Evolutionary conservation across 2,329 filamentous ascomycete species (phyloP).

Genomic region (Zopfia rhizophila): DNA sequence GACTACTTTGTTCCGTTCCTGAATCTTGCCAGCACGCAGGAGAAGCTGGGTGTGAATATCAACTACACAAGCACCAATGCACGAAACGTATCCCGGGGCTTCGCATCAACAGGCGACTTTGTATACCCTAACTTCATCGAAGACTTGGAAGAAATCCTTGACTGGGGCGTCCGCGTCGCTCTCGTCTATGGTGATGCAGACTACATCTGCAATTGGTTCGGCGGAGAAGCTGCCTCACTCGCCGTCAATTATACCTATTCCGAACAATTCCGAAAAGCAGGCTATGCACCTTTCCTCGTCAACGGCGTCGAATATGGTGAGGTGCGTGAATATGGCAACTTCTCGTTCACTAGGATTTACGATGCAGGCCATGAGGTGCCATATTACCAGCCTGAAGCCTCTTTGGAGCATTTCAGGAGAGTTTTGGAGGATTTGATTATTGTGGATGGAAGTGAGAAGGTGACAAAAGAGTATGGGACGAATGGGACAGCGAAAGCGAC

Average conservation of each 20-base stretch:
- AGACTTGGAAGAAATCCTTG: slow-evolving; percentile 63
- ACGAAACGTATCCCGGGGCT: slow-evolving; percentile 55
- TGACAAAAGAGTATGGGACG: slow-evolving; percentile 41
- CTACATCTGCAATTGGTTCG: slow-evolving; percentile 72
- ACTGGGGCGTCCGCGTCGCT: slow-evolving; percentile 64
- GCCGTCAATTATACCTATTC: slow-evolving; percentile 63
- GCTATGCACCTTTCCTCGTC: slow-evolving; percentile 76
- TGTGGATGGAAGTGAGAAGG: slow-evolving; percentile 40
- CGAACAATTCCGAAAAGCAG: slow-evolving; percentile 69
- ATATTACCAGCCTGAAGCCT: slow-evolving; percentile 50
- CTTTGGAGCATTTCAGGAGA: slow-evolving; percentile 42
- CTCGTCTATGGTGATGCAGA: slow-evolving; percentile 69
- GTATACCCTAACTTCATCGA: slow-evolving; percentile 56
- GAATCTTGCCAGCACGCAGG: slow-evolving; percentile 63
- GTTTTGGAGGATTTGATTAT: slow-evolving; percentile 38
- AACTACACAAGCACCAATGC: slow-evolving; percentile 63
- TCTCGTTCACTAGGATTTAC: slow-evolving; percentile 63
- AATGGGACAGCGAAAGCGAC: slow-evolving; percentile 44
- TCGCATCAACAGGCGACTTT: slow-evolving; percentile 59
- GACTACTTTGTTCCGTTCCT: slow-evolving; percentile 64
- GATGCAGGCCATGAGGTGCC: slow-evolving; percentile 64
- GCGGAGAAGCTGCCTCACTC: slow-evolving; percentile 75
- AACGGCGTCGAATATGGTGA: slow-evolving; percentile 70
- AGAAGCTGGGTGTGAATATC: slow-evolving; percentile 61
- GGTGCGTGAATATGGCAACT: slow-evolving; percentile 79